A percentile compares a stretch with the other conserved stretches of the same genome.
phyloP scores from a whole-genome alignment of 768 basidiomycete species.

The Pilatotrama ljubarskyi region DNA sequence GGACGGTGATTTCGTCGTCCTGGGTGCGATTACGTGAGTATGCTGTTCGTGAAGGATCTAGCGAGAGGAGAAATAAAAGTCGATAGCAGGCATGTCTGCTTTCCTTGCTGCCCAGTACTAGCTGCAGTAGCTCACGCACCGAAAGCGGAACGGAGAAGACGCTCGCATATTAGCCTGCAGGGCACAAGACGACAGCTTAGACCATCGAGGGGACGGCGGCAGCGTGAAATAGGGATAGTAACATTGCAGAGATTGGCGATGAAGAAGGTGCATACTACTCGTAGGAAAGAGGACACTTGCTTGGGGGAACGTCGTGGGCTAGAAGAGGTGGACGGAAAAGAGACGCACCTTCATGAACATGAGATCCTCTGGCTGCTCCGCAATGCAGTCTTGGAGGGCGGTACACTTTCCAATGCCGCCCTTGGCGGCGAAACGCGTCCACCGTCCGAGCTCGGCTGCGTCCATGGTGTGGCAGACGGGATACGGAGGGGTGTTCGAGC shows the following conservation, averaged over 20 bases:
- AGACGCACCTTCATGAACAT: conserved; percentile 79
- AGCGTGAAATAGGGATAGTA: no score
- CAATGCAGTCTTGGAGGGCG: conserved; percentile 73
- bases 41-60: background rate
- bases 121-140: no score
- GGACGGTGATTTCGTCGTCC: conserved; percentile 78
- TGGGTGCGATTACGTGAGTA: conserved; percentile 30
- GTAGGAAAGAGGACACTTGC: no score
- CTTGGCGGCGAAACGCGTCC: conserved; percentile 83
- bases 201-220: no score
- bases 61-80: background rate
- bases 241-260: no score
- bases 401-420: conserved; percentile 84
- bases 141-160: no score
- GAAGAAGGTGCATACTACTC: no score
- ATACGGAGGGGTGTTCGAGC: background rate
- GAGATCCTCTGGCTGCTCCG: conserved; percentile 70
- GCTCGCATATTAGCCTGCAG: no score
- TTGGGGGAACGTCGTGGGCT: background rate
- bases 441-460: conserved; percentile 68
- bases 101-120: no score
- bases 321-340: background rate
- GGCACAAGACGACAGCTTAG: no score
- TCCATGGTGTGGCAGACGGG: conserved; percentile 48
- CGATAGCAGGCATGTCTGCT: background rate